Base-by-base conservation (phyloP, 805 yeast genomes). In the Teunomyces stri region DNA sequence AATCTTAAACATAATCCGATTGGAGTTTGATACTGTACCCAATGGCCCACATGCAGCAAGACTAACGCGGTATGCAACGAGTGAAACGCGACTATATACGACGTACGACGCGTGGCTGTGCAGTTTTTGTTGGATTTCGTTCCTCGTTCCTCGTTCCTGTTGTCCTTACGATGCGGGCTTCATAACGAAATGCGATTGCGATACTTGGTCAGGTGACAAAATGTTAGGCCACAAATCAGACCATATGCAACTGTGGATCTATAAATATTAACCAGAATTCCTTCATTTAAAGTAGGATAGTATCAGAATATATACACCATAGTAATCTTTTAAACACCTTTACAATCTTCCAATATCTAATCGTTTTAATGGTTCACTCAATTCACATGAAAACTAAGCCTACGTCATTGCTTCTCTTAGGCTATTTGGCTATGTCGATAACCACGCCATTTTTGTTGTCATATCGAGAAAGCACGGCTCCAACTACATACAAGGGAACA, bases 361-460 rank as follows among this genome's bases (percentile, higher is more conserved):
- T 28, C 13, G n/a, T 39, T 29, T 39, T 18, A 27, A 39, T 29
- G 34, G 13, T 31, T 2, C 51, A 59, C 45, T 34, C 62, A 10
- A 44, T 57, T 46, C 56, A 55, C 34, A 55, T 61, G 45, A 64
- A 58, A 49, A 44, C 42, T 33, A 49, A 33, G 28, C 42, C 57
- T n/a, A 40, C 67, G 10, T 59, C 72, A 36, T 55, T 63, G 16
- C 57, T 72, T 44, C 55, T 70, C 35, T 59, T 72, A 44, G 64
- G 68, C 36, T 72, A 72, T 59, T 64, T 72, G 52, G 66, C 73
- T 4, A 47, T 69, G 10, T 67, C 75, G 10, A 60, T 74, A 30
- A 68, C 74, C 16, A 48, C 65, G 34, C 77, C 77, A 3, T 72
- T 72, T 46, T 49, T 66, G 40, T 68, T 70, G 46, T 69, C 75